Conservation (phyloP, 495 filamentous ascomycete genomes). For the Astrocystis sublimbata region DNA sequence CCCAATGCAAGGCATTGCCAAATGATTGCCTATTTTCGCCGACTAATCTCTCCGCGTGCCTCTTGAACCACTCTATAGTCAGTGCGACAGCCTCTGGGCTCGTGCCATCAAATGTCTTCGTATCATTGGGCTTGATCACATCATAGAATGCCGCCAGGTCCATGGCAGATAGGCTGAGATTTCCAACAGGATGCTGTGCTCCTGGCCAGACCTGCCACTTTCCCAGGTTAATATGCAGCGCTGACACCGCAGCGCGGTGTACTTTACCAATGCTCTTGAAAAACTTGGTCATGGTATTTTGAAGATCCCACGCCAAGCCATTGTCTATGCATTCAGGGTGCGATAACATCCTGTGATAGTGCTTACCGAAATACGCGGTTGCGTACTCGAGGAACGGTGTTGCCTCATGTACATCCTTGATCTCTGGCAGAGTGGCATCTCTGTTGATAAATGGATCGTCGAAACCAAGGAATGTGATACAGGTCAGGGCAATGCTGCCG, state of each 20-base stretch:
- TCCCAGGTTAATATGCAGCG: slow-evolving; percentile 14
- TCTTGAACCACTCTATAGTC: not conserved
- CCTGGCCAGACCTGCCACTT: not conserved
- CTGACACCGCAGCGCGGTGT: slow-evolving; percentile 11
- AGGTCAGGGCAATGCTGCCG: slow-evolving; percentile 29
- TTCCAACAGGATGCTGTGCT: not conserved
- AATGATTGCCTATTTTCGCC: not conserved
- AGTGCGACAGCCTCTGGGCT: not conserved
- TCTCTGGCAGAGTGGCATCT: slow-evolving; percentile 20
- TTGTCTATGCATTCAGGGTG: not conserved
- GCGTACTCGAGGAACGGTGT: slow-evolving; percentile 35
- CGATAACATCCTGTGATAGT: slow-evolving; percentile 19
- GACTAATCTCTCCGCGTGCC: not conserved
- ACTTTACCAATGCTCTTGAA: not conserved
- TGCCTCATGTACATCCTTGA: slow-evolving; percentile 24
- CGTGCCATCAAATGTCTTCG: not conserved
- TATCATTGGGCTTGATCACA: not conserved
- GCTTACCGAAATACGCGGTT: slow-evolving; percentile 36
- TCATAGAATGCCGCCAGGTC: not conserved
- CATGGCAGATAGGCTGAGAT: not conserved
- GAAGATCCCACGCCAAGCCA: not conserved
- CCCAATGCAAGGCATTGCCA: not conserved
- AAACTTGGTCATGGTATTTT: not conserved
- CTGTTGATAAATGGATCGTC: slow-evolving; percentile 19
- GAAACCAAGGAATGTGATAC: slow-evolving; percentile 34